Evolutionary conservation across 768 basidiomycete species (phyloP).

Genomic region (Dioszegia hungarica): DNA sequence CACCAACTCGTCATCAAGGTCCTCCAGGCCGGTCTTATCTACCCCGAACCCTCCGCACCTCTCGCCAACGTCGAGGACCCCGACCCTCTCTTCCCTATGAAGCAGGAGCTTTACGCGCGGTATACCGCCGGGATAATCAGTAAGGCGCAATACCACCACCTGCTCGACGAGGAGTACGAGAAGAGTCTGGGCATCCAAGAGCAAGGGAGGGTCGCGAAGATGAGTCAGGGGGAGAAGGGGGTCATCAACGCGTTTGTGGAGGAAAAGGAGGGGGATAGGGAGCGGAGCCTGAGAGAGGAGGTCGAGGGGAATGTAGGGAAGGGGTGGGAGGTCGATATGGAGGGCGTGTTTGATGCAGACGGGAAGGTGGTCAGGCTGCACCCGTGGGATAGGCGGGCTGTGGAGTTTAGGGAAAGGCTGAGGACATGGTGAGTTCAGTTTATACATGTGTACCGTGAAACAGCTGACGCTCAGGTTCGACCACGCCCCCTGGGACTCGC

Average conservation of each 20-base stretch:
- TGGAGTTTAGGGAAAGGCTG: conserved; percentile 46
- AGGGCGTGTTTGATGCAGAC: conserved; percentile 20
- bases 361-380: conserved; percentile 28
- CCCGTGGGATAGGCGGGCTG: conserved; percentile 33
- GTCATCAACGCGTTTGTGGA: conserved; percentile 29
- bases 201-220: conserved; percentile 24
- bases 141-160: conserved; percentile 18
- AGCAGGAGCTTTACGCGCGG: conserved; percentile 2
- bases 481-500: conserved; percentile 66
- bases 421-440: conserved; percentile 43
- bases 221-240: conserved; percentile 19
- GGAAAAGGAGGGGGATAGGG: conserved; percentile 28
- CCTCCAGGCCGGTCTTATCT: conserved; percentile 22
- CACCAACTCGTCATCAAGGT: conserved; percentile 27
- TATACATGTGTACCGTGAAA: neutral
- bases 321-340: conserved; percentile 11
- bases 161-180: conserved; percentile 24
- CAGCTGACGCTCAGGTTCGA: conserved; percentile 59
- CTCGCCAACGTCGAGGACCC: neutral
- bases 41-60: conserved; percentile 15
- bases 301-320: conserved; percentile 27
- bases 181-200: conserved; percentile 21
- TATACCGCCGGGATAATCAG: conserved; percentile 12
- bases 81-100: neutral
- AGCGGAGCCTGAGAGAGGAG: conserved; percentile 22